These are phyloP conservation scores for Dendrobium nobile DNA, from an alignment of 106 monocot genomes.

Conservation along the genomic window DNA sequence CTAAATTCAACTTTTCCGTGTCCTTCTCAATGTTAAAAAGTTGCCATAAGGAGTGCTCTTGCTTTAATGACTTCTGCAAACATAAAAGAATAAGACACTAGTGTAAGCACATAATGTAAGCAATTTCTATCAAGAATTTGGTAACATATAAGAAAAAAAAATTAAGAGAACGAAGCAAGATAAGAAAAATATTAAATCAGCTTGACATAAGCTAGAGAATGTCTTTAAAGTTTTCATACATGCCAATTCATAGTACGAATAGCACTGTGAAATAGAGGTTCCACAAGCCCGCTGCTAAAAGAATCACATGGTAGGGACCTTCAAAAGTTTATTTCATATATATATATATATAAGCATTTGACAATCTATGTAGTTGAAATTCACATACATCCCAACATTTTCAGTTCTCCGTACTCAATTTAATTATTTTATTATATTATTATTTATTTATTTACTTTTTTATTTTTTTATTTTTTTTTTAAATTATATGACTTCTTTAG, in stretches of 20 bases:
- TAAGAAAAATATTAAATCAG: not conserved
- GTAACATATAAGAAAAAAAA: too few relatives aligned
- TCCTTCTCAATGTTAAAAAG: constrained; percentile 74
- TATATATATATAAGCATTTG: too few relatives aligned
- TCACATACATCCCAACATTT: too few relatives aligned
- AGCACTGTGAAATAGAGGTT: not conserved
- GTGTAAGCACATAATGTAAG: not conserved
- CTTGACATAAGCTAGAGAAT: not conserved
- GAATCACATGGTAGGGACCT: not conserved
- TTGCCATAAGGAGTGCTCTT: constrained; percentile 86
- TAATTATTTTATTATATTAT: too few relatives aligned
- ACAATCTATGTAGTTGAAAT: too few relatives aligned
- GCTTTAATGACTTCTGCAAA: constrained; percentile 74
- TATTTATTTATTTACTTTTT: too few relatives aligned
- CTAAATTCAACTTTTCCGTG: constrained; percentile 40
- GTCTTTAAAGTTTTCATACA: not conserved
- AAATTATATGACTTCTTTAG: too few relatives aligned
- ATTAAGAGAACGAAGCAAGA: not conserved
- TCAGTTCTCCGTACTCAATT: too few relatives aligned
- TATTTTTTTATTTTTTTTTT: too few relatives aligned
- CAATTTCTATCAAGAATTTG: not conserved
- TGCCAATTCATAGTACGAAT: not conserved
- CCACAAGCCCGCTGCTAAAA: not conserved
- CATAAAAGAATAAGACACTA: not conserved
- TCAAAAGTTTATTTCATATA: not conserved